Percentiles rank a stretch among this genome's conserved stretches.
Conservation (phyloP, 495 filamentous ascomycete species). For the Hypoxylon lenormandii region DNA sequence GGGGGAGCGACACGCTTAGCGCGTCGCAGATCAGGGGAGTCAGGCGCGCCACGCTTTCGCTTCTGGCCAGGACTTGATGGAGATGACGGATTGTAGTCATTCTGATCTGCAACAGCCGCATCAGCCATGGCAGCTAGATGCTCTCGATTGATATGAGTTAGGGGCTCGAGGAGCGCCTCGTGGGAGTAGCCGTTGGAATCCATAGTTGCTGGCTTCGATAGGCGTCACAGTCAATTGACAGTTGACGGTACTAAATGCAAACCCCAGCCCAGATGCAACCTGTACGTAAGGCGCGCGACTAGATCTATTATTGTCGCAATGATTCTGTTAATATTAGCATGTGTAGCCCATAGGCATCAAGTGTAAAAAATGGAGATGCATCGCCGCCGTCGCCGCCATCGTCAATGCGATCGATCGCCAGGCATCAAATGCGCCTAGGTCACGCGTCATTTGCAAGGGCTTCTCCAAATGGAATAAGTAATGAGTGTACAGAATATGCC, state of each 20-base stretch:
- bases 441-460: not conserved
- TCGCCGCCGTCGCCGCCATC: slow-evolving; percentile 22
- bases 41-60: slow-evolving; percentile 60
- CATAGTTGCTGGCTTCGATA: slow-evolving; percentile 38
- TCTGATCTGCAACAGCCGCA: slow-evolving; percentile 57
- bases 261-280: slow-evolving; percentile 27
- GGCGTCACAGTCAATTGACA: slow-evolving; percentile 33
- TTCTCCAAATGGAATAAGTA: not conserved
- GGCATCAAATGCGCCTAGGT: slow-evolving; percentile 3
- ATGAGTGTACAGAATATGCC: not conserved
- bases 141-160: slow-evolving; percentile 45
- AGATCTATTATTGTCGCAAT: slow-evolving; percentile 14
- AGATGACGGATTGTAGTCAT: slow-evolving; percentile 48
- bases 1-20: slow-evolving; percentile 59
- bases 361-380: slow-evolving; percentile 23
- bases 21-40: slow-evolving; percentile 58
- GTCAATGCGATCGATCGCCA: slow-evolving; percentile 4
- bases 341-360: not conserved
- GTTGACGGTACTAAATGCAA: slow-evolving; percentile 41
- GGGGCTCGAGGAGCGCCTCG: slow-evolving; percentile 53
- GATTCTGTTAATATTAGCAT: slow-evolving; percentile 28
- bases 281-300: slow-evolving; percentile 19
- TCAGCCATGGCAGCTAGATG: slow-evolving; percentile 58
- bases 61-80: slow-evolving; percentile 58
- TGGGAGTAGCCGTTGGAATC: slow-evolving; percentile 52